Evolutionary conservation across 352 stramenopile species (phyloP).

Genomic region (Chrysophaeum taylorii): DNA sequence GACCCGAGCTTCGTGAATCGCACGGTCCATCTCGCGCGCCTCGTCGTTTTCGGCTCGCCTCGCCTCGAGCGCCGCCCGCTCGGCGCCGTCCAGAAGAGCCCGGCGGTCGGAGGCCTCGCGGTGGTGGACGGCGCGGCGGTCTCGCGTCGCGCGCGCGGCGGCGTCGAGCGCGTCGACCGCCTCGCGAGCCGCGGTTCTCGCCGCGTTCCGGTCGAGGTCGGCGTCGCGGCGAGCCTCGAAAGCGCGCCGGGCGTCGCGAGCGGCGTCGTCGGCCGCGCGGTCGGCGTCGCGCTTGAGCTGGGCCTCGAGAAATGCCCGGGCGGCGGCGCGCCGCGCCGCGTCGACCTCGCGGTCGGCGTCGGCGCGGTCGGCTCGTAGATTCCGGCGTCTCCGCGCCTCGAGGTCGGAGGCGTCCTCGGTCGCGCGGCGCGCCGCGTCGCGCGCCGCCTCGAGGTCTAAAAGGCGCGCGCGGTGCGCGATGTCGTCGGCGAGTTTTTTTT

Average conservation of each 20-base stretch:
- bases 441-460: neutral
- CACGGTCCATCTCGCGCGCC: neutral
- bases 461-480: neutral
- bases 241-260: neutral
- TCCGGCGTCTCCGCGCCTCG: neutral
- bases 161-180: neutral
- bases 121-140: neutral
- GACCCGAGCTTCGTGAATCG: neutral
- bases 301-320: neutral
- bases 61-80: neutral
- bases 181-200: neutral
- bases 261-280: neutral
- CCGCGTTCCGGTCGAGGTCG: neutral
- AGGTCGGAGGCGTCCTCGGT: neutral
- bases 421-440: neutral
- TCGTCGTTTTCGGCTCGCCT: neutral
- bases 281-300: neutral
- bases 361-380: no score
- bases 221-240: neutral
- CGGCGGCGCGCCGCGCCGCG: neutral
- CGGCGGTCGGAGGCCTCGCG: neutral
- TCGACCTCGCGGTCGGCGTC: neutral
- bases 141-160: neutral
- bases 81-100: neutral
- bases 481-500: neutral